A percentile compares a stretch with the other conserved stretches of the same genome.
These are phyloP conservation scores for Saccharomycopsis sp. DNA, from an alignment of 805 yeast genomes.

Conservation along the genomic window DNA sequence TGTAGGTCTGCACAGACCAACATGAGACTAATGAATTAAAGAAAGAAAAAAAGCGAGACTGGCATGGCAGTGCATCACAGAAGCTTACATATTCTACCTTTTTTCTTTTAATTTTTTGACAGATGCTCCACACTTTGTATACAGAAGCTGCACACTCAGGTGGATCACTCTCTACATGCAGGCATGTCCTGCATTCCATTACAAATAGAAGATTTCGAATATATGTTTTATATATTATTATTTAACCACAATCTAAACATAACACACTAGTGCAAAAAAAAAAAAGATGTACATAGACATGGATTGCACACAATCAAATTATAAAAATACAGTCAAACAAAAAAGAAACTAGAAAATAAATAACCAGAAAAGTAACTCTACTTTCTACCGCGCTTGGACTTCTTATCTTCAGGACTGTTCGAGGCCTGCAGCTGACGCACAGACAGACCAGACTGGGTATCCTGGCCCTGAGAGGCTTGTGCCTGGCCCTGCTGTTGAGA, in stretches of 20 bases:
- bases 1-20: not conserved
- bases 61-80: not conserved
- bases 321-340: not conserved
- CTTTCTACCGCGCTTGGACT: not conserved
- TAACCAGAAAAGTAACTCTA: too few relatives aligned
- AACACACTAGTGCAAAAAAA: not conserved
- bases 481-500: not conserved
- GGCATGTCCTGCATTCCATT: too few relatives aligned
- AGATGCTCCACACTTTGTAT: not conserved
- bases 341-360: too few relatives aligned
- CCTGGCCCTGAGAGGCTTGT: not conserved
- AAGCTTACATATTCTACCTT: not conserved
- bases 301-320: not conserved
- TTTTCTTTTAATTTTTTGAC: not conserved
- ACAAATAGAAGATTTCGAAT: too few relatives aligned
- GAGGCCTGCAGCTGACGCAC: not conserved
- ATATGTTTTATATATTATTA: too few relatives aligned
- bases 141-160: too few relatives aligned
- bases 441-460: not conserved
- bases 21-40: too few relatives aligned
- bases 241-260: not conserved
- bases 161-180: too few relatives aligned
- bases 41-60: too few relatives aligned
- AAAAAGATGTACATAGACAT: not conserved
- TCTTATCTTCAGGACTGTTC: not conserved